Evolutionary conservation across 169 alveolate genomes (phyloP), one percentile per base, ranked within the genome.

Genomic region (Plasmodium inui): DNA sequence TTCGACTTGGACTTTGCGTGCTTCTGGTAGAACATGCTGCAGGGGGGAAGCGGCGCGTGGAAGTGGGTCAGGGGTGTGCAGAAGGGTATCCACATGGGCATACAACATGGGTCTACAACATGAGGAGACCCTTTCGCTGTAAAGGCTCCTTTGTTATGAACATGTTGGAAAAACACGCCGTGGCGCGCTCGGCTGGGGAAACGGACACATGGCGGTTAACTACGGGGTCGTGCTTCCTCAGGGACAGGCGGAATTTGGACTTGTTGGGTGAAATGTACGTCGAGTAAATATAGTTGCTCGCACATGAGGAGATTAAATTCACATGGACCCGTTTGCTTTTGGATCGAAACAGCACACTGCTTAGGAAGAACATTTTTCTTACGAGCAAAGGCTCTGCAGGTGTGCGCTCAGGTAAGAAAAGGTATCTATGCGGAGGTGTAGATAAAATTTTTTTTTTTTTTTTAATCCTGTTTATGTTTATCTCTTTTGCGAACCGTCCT

Each of bases 171-270:
- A 41, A n/a, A n/a, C 57, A 46, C 57, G 57, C 57, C n/a, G 6
- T 46, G n/a, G 2, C n/a, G n/a, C 17, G 57, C 57, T 46, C 0
- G 14, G 50, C n/a, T 46, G 57, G 57, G 14, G 14, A n/a, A n/a
- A 32, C 98, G 91, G 50, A 97, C 98, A 97, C 98, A 72, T 97
- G 98, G 28, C 93, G 95, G 72, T 97, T 96, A 71, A 96, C 97
- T 22, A 96, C 93, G 17, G 98, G 98, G 89, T 97, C 98, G 81
- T 96, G 95, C 74, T 97, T 97, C 71, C 98, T 92, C 37, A 97
- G 94, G 17, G 98, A 97, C 83, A 97, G 85, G 67, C 98, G 93
- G 46, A 93, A 94, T 85, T 95, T 96, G 50, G 97, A 67, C 80
- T 97, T 97, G 50, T 46, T 90, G 1, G 98, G 98, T 1, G 98